These are phyloP conservation scores for Magnusiomyces suaveolens DNA, from an alignment of 1,139 yeast species.

Conservation along the genomic window DNA sequence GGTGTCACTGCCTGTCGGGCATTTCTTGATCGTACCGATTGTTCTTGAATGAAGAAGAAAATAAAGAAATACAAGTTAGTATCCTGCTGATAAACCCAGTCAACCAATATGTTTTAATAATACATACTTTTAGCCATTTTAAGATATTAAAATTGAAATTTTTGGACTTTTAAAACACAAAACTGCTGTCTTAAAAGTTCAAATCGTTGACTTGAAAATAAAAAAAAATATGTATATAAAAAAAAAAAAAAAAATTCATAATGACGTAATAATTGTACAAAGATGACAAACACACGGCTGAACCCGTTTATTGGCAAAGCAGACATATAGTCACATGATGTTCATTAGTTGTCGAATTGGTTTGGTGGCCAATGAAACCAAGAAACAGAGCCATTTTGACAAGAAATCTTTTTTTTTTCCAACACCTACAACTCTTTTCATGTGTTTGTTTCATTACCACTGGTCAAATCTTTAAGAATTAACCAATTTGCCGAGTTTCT, in stretches of 20 bases:
- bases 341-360: too few species aligned
- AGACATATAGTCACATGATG: too few species aligned
- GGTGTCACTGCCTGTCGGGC: constrained; percentile 20
- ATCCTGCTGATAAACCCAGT: background rate
- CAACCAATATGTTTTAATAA: background rate
- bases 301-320: too few species aligned
- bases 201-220: background rate
- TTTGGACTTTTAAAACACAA: background rate
- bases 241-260: background rate
- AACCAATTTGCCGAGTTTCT: too few species aligned
- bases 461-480: too few species aligned
- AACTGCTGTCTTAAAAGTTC: background rate
- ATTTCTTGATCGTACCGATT: constrained; percentile 21
- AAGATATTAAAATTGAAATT: background rate
- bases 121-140: background rate
- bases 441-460: too few species aligned
- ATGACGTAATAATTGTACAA: background rate
- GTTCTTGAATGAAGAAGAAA: background rate
- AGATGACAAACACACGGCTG: too few species aligned
- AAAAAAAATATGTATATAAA: too few species aligned
- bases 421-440: too few species aligned
- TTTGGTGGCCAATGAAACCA: too few species aligned
- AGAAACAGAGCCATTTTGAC: too few species aligned
- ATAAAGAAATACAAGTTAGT: background rate
- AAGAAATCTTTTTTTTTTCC: too few species aligned